phyloP scores from a whole-genome alignment of 257 asterid species.

The Handroanthus guayacan region DNA sequence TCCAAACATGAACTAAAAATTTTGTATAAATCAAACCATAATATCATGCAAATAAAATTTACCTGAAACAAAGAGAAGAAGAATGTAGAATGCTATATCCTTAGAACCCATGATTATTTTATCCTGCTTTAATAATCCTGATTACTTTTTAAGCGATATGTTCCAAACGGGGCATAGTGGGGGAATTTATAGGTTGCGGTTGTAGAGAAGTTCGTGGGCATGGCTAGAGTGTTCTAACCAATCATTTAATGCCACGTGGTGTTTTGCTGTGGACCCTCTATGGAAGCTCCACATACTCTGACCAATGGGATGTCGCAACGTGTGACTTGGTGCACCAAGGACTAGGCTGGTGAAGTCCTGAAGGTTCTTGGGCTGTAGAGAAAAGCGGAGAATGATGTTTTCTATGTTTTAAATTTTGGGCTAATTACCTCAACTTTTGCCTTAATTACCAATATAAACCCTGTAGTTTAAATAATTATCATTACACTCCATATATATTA shows the following conservation, averaged over 20 bases:
- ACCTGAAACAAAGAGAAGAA: slow-evolving; percentile 19
- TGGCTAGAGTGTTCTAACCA: slow-evolving; percentile 16
- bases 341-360: not conserved
- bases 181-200: slow-evolving; percentile 19
- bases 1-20: no score
- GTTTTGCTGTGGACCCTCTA: not conserved
- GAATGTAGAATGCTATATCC: not conserved
- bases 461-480: no score
- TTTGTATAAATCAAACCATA: no score
- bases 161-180: no score
- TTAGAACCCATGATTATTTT: not conserved
- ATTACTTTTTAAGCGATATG: not conserved
- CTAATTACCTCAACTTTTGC: no score
- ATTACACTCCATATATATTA: no score
- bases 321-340: not conserved
- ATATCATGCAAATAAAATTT: not conserved
- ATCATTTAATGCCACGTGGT: not conserved
- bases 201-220: not conserved
- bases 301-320: not conserved
- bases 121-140: not conserved
- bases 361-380: not conserved
- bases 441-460: no score
- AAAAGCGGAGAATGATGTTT: not conserved
- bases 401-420: no score
- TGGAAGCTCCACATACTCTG: not conserved